Base-by-base conservation (phyloP, 208 protist species). In the Balamuthia mandrillaris region DNA sequence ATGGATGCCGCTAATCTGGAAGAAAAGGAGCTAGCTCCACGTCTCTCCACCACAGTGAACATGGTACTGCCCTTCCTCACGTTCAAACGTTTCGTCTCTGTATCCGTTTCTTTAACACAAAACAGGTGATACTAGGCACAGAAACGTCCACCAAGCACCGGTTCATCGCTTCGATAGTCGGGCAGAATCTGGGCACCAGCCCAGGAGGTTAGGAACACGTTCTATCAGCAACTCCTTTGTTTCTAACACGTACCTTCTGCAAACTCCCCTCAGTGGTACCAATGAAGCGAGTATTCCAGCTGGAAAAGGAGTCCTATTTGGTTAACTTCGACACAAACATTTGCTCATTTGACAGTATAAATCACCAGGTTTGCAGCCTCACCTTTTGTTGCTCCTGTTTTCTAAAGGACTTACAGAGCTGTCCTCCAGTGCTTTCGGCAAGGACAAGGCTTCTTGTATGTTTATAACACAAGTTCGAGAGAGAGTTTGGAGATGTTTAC, bases 381-480 rank as follows among this genome's bases (percentile, higher is more conserved):
- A 0, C 0, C 31, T 66, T 6, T 0, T 31, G 0, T 24, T 68
- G 0, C 27, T 35, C 24, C 35, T 54, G 14, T 14, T 24, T 18
- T 24, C 47, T 54, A 21, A 54, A 24, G 16, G 47, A 21, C 18
- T 54, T 54, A n/a, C n/a, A n/a, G 47, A 24, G 14, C 18, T 18
- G 14, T 54, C 47, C 18, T 24, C 47, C 60, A 68, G 60, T 10
- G 33, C 7, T 6, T 68, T 61, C 72, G 85, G 49, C 45, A 60
- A 37, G 78, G 77, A 24, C 47, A 84, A 21, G 61, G 85, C 0
- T 88, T 85, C 54, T 66, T 88, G 21, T 88, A 85, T 78, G 77
- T 88, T 3, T 88, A 88, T 39, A 88, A 88, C 39, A 66, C 84
- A 9, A 66, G 77, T 10, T 81, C 61, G 14, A n/a, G 74, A 31